Conservation (phyloP, 176 grass and related monocot genomes). For the Microstegium vimineum region DNA sequence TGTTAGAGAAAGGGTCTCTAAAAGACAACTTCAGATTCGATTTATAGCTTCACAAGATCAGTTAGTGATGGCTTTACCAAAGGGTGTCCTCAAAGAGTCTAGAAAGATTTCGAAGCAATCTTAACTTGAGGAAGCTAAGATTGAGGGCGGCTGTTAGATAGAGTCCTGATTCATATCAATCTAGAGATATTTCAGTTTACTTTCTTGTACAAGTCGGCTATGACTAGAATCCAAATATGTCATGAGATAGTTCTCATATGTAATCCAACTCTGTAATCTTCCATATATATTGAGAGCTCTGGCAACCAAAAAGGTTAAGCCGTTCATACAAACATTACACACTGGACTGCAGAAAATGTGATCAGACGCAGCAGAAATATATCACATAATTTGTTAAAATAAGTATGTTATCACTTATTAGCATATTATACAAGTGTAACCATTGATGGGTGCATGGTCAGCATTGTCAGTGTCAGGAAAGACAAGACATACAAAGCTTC, state of each 20-base stretch:
- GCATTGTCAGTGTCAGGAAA: background rate
- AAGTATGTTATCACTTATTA: background rate
- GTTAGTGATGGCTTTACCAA: background rate
- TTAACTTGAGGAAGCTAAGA: background rate
- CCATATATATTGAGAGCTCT: too few species aligned
- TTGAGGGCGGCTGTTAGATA: background rate
- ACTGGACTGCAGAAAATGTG: background rate
- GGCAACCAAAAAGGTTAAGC: too few species aligned
- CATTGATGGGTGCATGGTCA: background rate
- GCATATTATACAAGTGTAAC: background rate
- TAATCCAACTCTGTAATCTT: too few species aligned
- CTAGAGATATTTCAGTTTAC: background rate
- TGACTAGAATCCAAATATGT: background rate
- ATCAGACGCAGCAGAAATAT: background rate
- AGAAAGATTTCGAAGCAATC: background rate
- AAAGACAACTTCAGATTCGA: background rate
- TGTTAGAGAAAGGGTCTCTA: background rate
- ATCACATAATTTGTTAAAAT: constrained; percentile 6
- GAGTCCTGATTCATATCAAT: background rate
- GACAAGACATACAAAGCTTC: constrained; percentile 9
- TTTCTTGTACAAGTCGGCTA: background rate
- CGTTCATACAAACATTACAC: background rate
- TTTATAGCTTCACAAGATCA: background rate
- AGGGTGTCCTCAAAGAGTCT: background rate
- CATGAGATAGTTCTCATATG: too few species aligned